Base-by-base conservation (phyloP, 2,329 filamentous ascomycete genomes). In the Penicillium fuscoglaucum region DNA sequence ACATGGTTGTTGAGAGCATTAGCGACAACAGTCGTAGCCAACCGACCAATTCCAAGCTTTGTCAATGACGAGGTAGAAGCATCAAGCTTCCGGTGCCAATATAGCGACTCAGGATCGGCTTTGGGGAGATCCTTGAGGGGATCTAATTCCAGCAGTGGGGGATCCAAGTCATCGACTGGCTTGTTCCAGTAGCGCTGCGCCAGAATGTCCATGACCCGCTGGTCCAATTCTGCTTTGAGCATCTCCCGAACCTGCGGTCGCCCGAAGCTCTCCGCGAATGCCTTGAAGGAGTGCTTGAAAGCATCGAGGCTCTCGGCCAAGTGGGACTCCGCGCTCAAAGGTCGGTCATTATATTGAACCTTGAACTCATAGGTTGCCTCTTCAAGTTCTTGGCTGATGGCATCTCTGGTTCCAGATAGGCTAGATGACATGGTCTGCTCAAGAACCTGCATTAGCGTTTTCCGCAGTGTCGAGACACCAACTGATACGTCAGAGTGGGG, bases 291-390 rank as follows among this genome's bases (percentile, higher is more conserved):
- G 75, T 98, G 96, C 77, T 99, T 99, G 83, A 99, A 98, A 21
- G 89, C 88, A 74, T 99, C 95, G 4, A 99, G 80, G 65, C 90
- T 96, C 74, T 98, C 95, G 2, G 95, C 95, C 40, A 99, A 84
- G 72, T 99, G 99, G 4, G 93, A 96, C 73, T 99, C 95, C 2
- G 95, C 95, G 51, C 91, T 96, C 37, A 99, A 81, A 1, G 93
- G 91, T 7, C 95, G 87, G 73, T 99, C 95, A 70, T 99, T 99
- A 78, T 99, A 99, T 74, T 99, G 96, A 6, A 99, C 95, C 74
- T 99, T 99, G 82, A 96, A 99, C 76, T 99, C 93, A 71, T 99
- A 99, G 0, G 91, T 93, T 3, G 95, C 93, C 76, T 99, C 95
- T 70, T 97, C 93, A 0, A 99, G 85, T 74, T 99, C 95, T 72